Conservation (phyloP, 2,329 filamentous ascomycete species). For the Plenodomus lindquistii region DNA sequence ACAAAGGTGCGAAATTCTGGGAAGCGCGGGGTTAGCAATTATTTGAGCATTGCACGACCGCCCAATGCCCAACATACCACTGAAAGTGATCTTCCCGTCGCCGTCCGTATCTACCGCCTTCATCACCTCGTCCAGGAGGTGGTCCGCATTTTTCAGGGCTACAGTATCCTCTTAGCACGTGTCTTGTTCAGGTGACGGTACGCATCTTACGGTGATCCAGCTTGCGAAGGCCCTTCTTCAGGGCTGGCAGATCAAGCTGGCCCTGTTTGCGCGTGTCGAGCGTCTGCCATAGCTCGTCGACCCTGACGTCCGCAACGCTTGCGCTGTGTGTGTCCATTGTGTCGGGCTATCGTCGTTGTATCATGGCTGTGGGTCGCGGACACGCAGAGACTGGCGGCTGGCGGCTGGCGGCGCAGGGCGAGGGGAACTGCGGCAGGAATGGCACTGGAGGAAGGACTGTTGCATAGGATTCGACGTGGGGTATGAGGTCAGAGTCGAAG, state of each 20-base stretch:
- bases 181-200: slow-evolving; percentile 5
- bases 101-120: slow-evolving; percentile 81
- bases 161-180: slow-evolving; percentile 28
- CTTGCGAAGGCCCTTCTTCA: slow-evolving; percentile 81
- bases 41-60: background rate
- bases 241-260: slow-evolving; percentile 78
- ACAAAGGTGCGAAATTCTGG: slow-evolving; percentile 90
- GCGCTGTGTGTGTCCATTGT: slow-evolving; percentile 76
- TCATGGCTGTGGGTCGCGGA: slow-evolving; percentile 41
- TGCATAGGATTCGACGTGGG: slow-evolving; percentile 31
- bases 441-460: slow-evolving; percentile 19
- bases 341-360: slow-evolving; percentile 43
- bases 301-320: slow-evolving; percentile 76
- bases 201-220: slow-evolving; percentile 83
- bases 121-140: slow-evolving; percentile 79
- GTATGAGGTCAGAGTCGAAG: slow-evolving; percentile 35
- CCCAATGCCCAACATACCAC: slow-evolving; percentile 59
- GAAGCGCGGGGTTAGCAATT: slow-evolving; percentile 17
- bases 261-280: slow-evolving; percentile 78
- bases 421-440: slow-evolving; percentile 27
- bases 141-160: slow-evolving; percentile 89
- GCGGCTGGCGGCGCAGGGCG: slow-evolving; percentile 20
- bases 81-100: slow-evolving; percentile 88
- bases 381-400: slow-evolving; percentile 22
- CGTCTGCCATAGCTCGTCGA: slow-evolving; percentile 81